Evolutionary conservation across 495 filamentous ascomycete genomes (phyloP), one percentile per base, ranked within the genome.

Genomic region (Parathielavia appendiculata): DNA sequence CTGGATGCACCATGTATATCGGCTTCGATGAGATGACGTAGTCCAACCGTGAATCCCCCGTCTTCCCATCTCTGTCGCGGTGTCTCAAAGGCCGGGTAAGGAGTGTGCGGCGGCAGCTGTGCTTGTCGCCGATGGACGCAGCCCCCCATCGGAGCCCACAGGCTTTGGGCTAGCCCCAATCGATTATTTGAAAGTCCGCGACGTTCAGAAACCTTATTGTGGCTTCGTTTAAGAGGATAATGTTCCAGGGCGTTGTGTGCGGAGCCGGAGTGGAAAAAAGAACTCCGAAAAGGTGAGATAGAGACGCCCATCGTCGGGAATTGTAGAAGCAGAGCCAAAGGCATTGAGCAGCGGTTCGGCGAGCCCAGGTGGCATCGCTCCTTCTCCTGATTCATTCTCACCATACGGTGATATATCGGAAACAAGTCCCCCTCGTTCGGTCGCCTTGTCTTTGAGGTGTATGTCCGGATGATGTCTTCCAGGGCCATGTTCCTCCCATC

Each of bases 81-180:
- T 5, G 49, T 23, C 17, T 19, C 41, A 1, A 30, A 5, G 5
- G 13, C 17, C 1, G 6, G 40, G 13, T 8, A 17, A 43, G 40
- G 14, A 5, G 14, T n/a, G 16, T 43, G 40, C 2, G 40, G 44
- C 19, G 1, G 26, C 26, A 30, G 2, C 26, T 6, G 3, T 30
- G 9, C 19, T 48, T 16, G 13, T 12, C 5, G 14, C 13, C 17
- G 16, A 9, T 54, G 35, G 13, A 38, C 36, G 16, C 23, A 44
- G 5, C 51, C 51, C 13, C 44, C 0, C 9, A 5, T 19, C 5
- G 51, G 14, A 14, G n/a, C 5, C 52, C 52, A 54, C 16, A 46
- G 16, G 5, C 52, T 26, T 4, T 13, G 14, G 52, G 52, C 52
- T 40, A 54, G 4, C 52, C 52, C 52, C 52, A 54, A 17, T 54